Percentiles rank a stretch among this genome's conserved stretches.
These are phyloP conservation scores for Hansenula anomala DNA, from an alignment of 1,139 yeast genomes.

Conservation along the genomic window DNA sequence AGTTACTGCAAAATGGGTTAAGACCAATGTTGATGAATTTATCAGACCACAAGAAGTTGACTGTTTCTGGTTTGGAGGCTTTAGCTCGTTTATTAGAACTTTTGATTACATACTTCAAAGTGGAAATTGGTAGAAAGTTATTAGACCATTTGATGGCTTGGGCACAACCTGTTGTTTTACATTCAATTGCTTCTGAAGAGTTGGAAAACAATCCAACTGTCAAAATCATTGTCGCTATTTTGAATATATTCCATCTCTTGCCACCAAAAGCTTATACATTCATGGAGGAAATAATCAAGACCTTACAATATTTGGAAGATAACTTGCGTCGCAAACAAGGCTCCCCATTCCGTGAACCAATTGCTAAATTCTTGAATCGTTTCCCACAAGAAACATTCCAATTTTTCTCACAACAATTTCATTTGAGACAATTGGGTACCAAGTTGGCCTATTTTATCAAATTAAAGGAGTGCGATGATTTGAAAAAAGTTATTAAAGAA, in stretches of 20 bases:
- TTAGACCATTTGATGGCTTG: slow-evolving; percentile 93
- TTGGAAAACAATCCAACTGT: slow-evolving; percentile 77
- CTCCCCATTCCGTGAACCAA: slow-evolving; percentile 91
- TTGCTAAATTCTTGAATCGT: slow-evolving; percentile 81
- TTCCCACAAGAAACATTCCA: slow-evolving; percentile 73
- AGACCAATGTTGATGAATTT: slow-evolving; percentile 94
- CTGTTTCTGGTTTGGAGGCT: slow-evolving; percentile 89
- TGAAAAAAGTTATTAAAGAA: slow-evolving; percentile 50
- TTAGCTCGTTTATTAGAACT: slow-evolving; percentile 81
- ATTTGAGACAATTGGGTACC: slow-evolving; percentile 63
- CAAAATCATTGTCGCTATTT: slow-evolving; percentile 82
- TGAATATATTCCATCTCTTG: slow-evolving; percentile 85
- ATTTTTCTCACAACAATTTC: slow-evolving; percentile 64
- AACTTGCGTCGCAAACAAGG: slow-evolving; percentile 78
- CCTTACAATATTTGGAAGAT: slow-evolving; percentile 74
- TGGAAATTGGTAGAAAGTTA: slow-evolving; percentile 90
- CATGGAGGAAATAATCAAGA: slow-evolving; percentile 78
- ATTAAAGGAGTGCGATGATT: slow-evolving; percentile 50
- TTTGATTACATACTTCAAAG: slow-evolving; percentile 88
- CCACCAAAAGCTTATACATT: slow-evolving; percentile 93
- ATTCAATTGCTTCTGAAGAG: slow-evolving; percentile 67
- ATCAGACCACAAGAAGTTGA: slow-evolving; percentile 86
- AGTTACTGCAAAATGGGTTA: slow-evolving; percentile 84
- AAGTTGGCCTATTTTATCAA: slow-evolving; percentile 60
- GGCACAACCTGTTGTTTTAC: slow-evolving; percentile 82